phyloP scores from a whole-genome alignment of 2,329 filamentous ascomycete genomes.

The Volutella citrinella region DNA sequence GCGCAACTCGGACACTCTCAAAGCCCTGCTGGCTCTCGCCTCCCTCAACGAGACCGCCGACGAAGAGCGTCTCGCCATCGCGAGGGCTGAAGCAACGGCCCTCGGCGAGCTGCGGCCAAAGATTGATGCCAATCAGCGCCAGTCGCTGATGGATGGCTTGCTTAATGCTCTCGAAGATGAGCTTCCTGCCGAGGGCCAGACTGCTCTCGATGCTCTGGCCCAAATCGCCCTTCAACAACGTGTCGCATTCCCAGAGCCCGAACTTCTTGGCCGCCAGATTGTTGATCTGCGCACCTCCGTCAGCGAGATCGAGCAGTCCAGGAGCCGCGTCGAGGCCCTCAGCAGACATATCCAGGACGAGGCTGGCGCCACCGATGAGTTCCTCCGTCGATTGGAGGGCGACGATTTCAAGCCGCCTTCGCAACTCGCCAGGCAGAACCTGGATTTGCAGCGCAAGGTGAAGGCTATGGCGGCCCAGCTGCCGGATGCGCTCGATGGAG shows the following conservation, averaged over 20 bases:
- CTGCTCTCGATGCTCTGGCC: constrained; percentile 58
- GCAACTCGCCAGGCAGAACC: constrained; percentile 65
- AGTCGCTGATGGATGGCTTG: constrained; percentile 36
- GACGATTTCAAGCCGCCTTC: constrained; percentile 52
- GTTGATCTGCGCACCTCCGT: constrained; percentile 54
- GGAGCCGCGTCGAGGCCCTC: constrained; percentile 53
- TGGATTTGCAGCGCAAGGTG: constrained; percentile 68
- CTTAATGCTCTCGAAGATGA: constrained; percentile 52
- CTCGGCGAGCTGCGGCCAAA: constrained; percentile 47
- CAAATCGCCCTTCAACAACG: constrained; percentile 48
- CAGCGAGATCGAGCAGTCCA: constrained; percentile 54
- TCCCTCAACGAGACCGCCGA: constrained; percentile 75
- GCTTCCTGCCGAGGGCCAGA: constrained; percentile 52
- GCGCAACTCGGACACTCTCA: constrained; percentile 80
- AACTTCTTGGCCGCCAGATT: constrained; percentile 49
- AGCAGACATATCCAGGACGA: constrained; percentile 54
- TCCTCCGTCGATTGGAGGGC: constrained; percentile 42
- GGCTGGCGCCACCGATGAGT: constrained; percentile 33
- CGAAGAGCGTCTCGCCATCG: constrained; percentile 60
- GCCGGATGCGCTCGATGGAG: constrained; percentile 56
- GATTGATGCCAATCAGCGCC: constrained; percentile 4
- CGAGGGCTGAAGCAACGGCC: constrained; percentile 57
- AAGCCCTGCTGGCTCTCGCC: constrained; percentile 69
- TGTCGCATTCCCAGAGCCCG: constrained; percentile 45
- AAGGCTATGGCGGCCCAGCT: constrained; percentile 66